Conservation (phyloP, 116 monocot species). For the Posidonia oceanica region DNA sequence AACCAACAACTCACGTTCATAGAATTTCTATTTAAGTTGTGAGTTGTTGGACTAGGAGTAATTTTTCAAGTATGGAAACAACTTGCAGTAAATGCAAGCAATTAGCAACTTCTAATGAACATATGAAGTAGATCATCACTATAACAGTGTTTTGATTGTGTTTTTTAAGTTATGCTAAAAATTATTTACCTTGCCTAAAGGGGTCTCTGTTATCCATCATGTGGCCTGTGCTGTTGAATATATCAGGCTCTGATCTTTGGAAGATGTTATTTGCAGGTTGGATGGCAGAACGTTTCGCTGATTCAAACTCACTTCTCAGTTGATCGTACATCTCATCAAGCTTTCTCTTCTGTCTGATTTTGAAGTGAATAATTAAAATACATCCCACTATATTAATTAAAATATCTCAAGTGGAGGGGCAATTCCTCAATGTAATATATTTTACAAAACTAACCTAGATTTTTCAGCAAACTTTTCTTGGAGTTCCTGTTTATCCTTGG, state of each 20-base stretch:
- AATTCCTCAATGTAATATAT: background rate
- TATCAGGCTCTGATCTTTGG: constrained; percentile 49
- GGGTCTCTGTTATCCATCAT: constrained; percentile 45
- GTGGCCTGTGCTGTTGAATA: constrained; percentile 59
- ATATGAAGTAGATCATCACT: too few relatives aligned
- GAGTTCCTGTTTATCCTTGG: constrained; percentile 90
- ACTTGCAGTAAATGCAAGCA: too few relatives aligned
- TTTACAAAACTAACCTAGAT: constrained; percentile 47
- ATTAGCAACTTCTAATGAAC: too few relatives aligned
- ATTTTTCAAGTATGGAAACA: too few relatives aligned
- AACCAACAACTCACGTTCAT: background rate
- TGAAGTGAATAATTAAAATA: background rate
- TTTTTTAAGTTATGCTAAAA: too few relatives aligned
- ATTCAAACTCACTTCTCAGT: constrained; percentile 74
- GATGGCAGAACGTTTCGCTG: constrained; percentile 73
- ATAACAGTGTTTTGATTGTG: too few relatives aligned
- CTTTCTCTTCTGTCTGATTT: constrained; percentile 89
- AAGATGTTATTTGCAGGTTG: constrained; percentile 68
- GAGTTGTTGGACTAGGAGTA: too few relatives aligned
- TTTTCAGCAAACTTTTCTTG: constrained; percentile 98
- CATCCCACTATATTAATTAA: background rate
- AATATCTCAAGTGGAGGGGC: too few relatives aligned
- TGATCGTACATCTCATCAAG: constrained; percentile 99
- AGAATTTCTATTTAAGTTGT: too few relatives aligned
- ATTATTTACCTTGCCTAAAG: constrained; percentile 57